Evolutionary conservation across 176 grass and related monocot species (phyloP).

Genomic region (Triticum aestivum): DNA sequence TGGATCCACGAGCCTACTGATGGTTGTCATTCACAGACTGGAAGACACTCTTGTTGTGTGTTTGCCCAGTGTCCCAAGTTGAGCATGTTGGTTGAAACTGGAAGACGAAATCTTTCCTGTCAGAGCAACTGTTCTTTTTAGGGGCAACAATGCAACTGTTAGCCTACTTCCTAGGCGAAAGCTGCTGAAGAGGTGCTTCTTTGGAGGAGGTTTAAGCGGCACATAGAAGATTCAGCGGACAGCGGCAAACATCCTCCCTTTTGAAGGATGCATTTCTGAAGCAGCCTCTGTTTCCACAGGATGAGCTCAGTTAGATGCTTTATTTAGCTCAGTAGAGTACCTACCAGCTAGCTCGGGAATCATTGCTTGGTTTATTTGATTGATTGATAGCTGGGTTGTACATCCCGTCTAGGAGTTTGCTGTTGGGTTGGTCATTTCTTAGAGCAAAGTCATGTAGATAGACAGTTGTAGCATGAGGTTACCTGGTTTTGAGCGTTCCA

Average conservation of each 20-base stretch:
- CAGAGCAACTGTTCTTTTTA: neutral
- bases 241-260: neutral
- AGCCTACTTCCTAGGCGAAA: neutral
- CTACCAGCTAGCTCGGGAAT: conserved; percentile 4
- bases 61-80: neutral
- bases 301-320: neutral
- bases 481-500: no score
- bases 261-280: conserved; percentile 1
- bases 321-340: conserved; percentile 6
- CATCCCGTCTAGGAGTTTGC: neutral
- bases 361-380: neutral
- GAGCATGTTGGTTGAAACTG: neutral
- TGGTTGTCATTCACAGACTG: neutral
- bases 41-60: neutral
- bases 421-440: neutral
- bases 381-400: neutral
- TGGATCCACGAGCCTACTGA: neutral
- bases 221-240: neutral
- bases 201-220: neutral
- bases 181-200: neutral
- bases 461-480: neutral
- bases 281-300: neutral
- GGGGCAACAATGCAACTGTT: neutral
- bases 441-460: neutral
- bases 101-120: neutral